Evolutionary conservation across 208 protist genomes (phyloP).

Genomic region (Phytomonas sp.): DNA sequence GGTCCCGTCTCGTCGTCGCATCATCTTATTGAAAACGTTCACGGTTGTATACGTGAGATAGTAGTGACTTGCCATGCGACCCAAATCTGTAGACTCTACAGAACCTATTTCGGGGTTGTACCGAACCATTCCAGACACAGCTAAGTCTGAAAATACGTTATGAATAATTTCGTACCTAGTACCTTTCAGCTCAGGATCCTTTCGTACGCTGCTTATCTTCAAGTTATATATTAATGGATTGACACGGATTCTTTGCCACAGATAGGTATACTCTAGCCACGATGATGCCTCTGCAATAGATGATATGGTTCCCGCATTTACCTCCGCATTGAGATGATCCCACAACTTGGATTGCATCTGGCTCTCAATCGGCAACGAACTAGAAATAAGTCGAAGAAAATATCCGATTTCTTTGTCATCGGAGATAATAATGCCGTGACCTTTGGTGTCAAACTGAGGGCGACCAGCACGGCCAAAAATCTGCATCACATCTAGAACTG

Average conservation of each 20-base stretch:
- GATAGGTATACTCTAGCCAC: slow-evolving; percentile 98
- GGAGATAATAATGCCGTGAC: slow-evolving; percentile 98
- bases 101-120: slow-evolving; percentile 96
- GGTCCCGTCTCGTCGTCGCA: slow-evolving; percentile 70
- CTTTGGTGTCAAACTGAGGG: slow-evolving; percentile 97
- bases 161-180: slow-evolving; percentile 94
- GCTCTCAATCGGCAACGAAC: slow-evolving; percentile 96
- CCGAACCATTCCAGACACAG: slow-evolving; percentile 91
- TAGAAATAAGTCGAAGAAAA: slow-evolving; percentile 93
- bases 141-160: slow-evolving; percentile 89
- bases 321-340: slow-evolving; percentile 99
- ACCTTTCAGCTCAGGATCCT: slow-evolving; percentile 86
- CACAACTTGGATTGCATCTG: slow-evolving; percentile 89
- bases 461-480: slow-evolving; percentile 98
- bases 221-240: slow-evolving; percentile 97
- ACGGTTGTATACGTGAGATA: slow-evolving; percentile 97
- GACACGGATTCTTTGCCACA: slow-evolving; percentile 95
- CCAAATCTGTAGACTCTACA: slow-evolving; percentile 93
- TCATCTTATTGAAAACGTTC: slow-evolving; percentile 91
- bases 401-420: slow-evolving; percentile 93
- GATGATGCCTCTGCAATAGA: slow-evolving; percentile 92
- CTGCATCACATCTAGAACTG: slow-evolving; percentile 99
- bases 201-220: slow-evolving; percentile 79
- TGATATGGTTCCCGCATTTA: slow-evolving; percentile 95
- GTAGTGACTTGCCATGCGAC: slow-evolving; percentile 96